Percentiles rank a stretch among this genome's conserved stretches.
These are phyloP conservation scores for Penicillium sp. DNA, from an alignment of 2,329 filamentous ascomycete species.

Conservation along the genomic window DNA sequence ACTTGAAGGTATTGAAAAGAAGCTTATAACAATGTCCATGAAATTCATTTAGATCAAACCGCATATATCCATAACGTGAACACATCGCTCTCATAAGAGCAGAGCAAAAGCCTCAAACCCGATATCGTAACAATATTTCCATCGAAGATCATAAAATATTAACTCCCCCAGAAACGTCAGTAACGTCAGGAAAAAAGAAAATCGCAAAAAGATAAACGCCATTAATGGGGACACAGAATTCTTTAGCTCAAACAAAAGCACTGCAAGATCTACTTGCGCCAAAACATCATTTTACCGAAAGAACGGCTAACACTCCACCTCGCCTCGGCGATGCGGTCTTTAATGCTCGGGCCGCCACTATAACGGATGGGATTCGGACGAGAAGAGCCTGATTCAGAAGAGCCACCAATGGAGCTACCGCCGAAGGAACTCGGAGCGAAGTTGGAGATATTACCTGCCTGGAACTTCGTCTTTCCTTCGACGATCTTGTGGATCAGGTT, in stretches of 20 bases:
- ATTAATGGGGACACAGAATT: neutral
- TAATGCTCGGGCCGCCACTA: conserved; percentile 38
- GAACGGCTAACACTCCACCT: conserved; percentile 40
- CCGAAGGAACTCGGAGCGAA: conserved; percentile 30
- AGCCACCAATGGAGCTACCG: conserved; percentile 24
- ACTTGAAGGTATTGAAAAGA: no score
- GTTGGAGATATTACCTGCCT: conserved; percentile 40
- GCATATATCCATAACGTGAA: neutral
- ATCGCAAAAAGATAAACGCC: neutral
- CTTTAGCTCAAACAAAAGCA: neutral
- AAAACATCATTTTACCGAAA: conserved; percentile 44
- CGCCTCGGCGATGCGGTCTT: conserved; percentile 40
- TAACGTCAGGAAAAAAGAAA: neutral
- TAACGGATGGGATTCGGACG: conserved; percentile 33
- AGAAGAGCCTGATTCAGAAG: conserved; percentile 23
- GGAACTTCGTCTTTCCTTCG: conserved; percentile 75
- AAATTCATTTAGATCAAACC: neutral
- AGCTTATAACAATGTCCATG: neutral
- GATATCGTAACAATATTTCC: conserved; percentile 6
- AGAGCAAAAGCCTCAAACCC: neutral
- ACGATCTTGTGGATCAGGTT: conserved; percentile 83
- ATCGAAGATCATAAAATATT: conserved; percentile 2
- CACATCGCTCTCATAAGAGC: neutral
- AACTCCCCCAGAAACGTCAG: neutral
- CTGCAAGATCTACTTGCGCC: conserved; percentile 37